A percentile compares a stretch with the other conserved stretches of the same genome.
phyloP scores from a whole-genome alignment of 129 eudicot genomes.

The Ambrosia artemisiifolia region DNA sequence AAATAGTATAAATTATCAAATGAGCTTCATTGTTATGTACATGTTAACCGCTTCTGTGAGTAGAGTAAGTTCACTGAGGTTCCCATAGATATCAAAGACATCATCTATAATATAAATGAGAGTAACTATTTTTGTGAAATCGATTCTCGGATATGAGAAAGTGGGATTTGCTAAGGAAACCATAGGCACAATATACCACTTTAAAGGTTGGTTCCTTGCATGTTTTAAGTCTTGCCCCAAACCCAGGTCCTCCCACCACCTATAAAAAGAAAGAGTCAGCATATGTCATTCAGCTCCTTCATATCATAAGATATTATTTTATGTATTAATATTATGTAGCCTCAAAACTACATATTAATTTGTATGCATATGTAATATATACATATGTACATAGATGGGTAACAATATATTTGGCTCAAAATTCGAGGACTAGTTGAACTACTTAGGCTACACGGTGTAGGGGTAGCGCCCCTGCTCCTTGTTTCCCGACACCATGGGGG shows the following conservation, averaged over 20 bases:
- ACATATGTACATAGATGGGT: too few species aligned
- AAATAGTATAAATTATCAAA: background rate
- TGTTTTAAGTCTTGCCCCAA: constrained; percentile 31
- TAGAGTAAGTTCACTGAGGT: constrained; percentile 34
- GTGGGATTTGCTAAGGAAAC: constrained; percentile 37
- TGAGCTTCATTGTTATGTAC: constrained; percentile 12
- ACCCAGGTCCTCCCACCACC: constrained; percentile 54
- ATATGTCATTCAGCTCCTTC: background rate
- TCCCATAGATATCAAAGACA: constrained; percentile 59
- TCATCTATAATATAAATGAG: constrained; percentile 58
- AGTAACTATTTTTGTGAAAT: constrained; percentile 49
- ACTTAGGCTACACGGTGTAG: too few species aligned
- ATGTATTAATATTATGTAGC: too few species aligned
- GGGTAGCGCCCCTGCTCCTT: too few species aligned
- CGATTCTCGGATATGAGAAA: constrained; percentile 34
- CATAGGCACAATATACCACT: constrained; percentile 63
- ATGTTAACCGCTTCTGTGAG: constrained; percentile 48
- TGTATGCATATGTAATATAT: too few species aligned
- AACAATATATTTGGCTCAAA: too few species aligned
- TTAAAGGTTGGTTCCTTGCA: constrained; percentile 53
- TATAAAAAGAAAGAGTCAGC: background rate
- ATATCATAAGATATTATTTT: too few species aligned
- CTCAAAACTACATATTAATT: too few species aligned
- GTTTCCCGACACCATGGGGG: too few species aligned
- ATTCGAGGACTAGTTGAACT: too few species aligned